Base-by-base conservation (phyloP, 2,329 filamentous ascomycete genomes). In the Arthroderma uncinatum region DNA sequence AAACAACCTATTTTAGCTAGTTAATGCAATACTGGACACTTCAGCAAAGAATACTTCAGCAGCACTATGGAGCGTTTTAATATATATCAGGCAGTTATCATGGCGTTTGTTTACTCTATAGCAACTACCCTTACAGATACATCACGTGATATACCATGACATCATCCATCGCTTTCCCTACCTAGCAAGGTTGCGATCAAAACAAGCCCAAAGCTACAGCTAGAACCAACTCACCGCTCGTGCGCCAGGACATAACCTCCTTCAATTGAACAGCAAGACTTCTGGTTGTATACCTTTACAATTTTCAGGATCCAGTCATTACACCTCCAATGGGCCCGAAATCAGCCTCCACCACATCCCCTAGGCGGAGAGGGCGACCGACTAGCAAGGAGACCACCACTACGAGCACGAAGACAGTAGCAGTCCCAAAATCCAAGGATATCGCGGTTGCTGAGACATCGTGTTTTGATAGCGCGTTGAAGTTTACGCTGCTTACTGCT, bases 401-500 rank as follows among this genome's bases (percentile, higher is more conserved):
- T 16, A 0, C 16, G 9, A 10, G 42, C 28, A 56, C 28, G 40
- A 28, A 40, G 12, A 37, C 44, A 23, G 40, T 39, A 34, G 50
- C 28, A 12, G 12, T 10, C 2, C 19, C 28, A 28, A 19, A 30
- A 19, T 6, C 53, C 14, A 16, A 37, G 28, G 30, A 40, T 34
- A 60, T 52, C 44, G 59, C 61, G 57, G 58, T 64, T 8, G 19
- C 58, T 42, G 23, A 53, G 28, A 14, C 67, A 33, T 60, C 65
- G 33, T 66, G 63, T 56, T 64, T 71, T 23, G 68, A 68, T 33
- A 65, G 68, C 8, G 48, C 62, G 12, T 57, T 64, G 4, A 75
- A 78, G 57, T 78, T 82, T 30, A 65, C 77, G 3, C 70, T 72
- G 3, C 67, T 71, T 3, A 70, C 80, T n/a, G 57, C 79, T 16